phyloP scores from a whole-genome alignment of 2,329 filamentous ascomycete species.

The Aspergillus novoparasiticus region DNA sequence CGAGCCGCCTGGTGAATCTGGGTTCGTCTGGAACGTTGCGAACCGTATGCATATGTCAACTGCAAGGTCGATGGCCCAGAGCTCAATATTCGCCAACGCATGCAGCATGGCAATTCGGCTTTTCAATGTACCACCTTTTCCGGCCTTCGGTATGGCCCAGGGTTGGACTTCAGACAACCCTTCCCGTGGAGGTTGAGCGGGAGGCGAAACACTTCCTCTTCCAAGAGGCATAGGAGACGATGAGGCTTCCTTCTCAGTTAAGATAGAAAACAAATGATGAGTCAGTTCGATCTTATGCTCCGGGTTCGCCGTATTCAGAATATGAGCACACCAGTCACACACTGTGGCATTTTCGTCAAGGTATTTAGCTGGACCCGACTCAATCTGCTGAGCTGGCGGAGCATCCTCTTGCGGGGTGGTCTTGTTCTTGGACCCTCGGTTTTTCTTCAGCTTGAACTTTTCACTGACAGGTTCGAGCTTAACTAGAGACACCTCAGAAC shows the following conservation, averaged over 20 bases:
- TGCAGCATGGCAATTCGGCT: conserved; percentile 52
- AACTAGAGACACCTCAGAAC: conserved; percentile 28
- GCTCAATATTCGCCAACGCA: conserved; percentile 52
- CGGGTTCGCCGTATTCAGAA: conserved; percentile 48
- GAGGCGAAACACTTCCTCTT: conserved; percentile 38
- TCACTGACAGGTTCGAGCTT: conserved; percentile 50
- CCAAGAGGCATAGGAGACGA: conserved; percentile 47
- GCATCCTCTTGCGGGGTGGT: conserved; percentile 8
- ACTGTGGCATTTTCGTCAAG: conserved; percentile 46
- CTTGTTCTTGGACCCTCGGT: conserved; percentile 20
- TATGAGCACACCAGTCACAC: conserved; percentile 53
- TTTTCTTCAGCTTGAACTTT: conserved; percentile 48
- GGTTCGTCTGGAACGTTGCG: conserved; percentile 45
- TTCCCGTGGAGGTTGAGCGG: conserved; percentile 46
- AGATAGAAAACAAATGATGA: conserved; percentile 47
- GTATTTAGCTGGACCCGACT: conserved; percentile 26
- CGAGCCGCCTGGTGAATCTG: conserved; percentile 17
- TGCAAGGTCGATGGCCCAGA: conserved; percentile 53
- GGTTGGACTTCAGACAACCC: conserved; percentile 43
- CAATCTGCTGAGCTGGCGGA: conserved; percentile 10
- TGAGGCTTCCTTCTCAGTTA: conserved; percentile 43
- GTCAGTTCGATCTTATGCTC: conserved; percentile 53
- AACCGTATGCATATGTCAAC: conserved; percentile 53
- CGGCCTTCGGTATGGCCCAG: conserved; percentile 43
- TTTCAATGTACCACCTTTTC: conserved; percentile 47